Evolutionary conservation across 805 yeast genomes (phyloP), one percentile per base, ranked within the genome.

Genomic region (Wickerhamiella sorbophila): DNA sequence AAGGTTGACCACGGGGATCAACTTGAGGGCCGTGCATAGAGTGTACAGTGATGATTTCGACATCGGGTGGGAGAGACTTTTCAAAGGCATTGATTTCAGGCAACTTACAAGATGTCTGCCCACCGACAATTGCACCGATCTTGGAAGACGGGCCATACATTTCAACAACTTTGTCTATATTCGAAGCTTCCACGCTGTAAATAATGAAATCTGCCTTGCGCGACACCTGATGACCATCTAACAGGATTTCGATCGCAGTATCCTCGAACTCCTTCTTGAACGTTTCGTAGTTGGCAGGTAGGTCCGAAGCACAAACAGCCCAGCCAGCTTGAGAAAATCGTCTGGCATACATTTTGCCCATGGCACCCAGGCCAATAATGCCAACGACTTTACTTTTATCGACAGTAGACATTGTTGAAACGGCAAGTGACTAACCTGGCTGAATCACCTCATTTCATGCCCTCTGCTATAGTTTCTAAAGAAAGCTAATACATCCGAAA

Each of bases 21-120:
- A 91, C 95, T 44, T 71, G 75, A 4, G 98, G 97, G 0, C 98
- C 98, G 62, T 91, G 98, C 47, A 91, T 65, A 0, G 96, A 86
- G 58, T 91, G 98, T 19, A 93, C 71, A 1, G 93, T 72, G 10
- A 91, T 74, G 20, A 91, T 88, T 36, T 83, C 81, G 3, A 76
- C 79, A 61, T 91, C 97, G 0, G 53, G 45, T 0, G 97, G 96
- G 26, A 85, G 58, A 50, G 71, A 63, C 36, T 66, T 64, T 52
- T 86, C 95, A 57, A 91, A 83, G 0, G 96, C 95, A 14, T 62
- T 67, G 21, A 91, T 79, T 56, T 91, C 98, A 0, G 94, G 93
- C 20, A 74, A 77, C 55, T 91, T 91, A 62, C 97, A 88, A 8
- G 95, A 82, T 0, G 98, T 87, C 61, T 91, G 98, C 5, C 98